These are phyloP conservation scores for Bryoerythrophyllum caledonicum DNA, from an alignment of 225 moss, liverwort and hornwort species.

Conservation along the genomic window DNA sequence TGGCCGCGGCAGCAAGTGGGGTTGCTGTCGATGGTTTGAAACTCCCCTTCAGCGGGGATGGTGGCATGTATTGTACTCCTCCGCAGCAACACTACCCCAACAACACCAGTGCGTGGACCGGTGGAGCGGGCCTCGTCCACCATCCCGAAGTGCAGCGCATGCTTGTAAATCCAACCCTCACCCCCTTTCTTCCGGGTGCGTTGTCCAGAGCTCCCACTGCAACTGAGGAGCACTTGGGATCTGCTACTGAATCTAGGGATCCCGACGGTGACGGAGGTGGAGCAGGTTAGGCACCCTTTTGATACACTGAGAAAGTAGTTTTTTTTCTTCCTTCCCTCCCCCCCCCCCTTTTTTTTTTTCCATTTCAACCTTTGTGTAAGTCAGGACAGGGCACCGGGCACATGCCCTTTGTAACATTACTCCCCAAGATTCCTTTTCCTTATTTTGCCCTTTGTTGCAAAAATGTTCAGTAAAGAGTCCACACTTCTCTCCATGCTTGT, in stretches of 20 bases:
- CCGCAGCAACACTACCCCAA: constrained; percentile 41
- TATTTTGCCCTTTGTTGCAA: constrained; percentile 67
- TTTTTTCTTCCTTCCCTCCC: not conserved
- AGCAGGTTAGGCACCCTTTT: constrained; percentile 49
- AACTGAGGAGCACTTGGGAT: constrained; percentile 67
- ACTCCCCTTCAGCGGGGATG: constrained; percentile 53
- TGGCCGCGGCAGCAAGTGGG: constrained; percentile 47
- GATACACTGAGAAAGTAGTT: constrained; percentile 54
- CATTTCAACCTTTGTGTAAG: constrained; percentile 54
- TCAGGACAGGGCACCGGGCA: constrained; percentile 64
- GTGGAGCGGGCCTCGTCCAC: constrained; percentile 51
- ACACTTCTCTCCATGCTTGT: constrained; percentile 37
- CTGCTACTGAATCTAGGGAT: constrained; percentile 47
- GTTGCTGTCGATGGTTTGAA: constrained; percentile 48
- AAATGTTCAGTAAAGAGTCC: constrained; percentile 64
- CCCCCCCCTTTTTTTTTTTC: constrained; percentile 11
- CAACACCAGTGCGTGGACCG: constrained; percentile 60
- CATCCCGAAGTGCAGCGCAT: constrained; percentile 58
- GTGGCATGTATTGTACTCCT: constrained; percentile 64
- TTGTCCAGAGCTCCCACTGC: constrained; percentile 58
- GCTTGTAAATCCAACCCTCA: constrained; percentile 60
- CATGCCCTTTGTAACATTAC: constrained; percentile 82
- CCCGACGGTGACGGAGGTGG: constrained; percentile 48
- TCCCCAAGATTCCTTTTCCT: constrained; percentile 47
- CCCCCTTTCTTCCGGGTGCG: constrained; percentile 55